Percentiles rank a stretch among this genome's conserved stretches.
Conservation (phyloP, 2,329 filamentous ascomycete genomes). For the Penicillium sp. region DNA sequence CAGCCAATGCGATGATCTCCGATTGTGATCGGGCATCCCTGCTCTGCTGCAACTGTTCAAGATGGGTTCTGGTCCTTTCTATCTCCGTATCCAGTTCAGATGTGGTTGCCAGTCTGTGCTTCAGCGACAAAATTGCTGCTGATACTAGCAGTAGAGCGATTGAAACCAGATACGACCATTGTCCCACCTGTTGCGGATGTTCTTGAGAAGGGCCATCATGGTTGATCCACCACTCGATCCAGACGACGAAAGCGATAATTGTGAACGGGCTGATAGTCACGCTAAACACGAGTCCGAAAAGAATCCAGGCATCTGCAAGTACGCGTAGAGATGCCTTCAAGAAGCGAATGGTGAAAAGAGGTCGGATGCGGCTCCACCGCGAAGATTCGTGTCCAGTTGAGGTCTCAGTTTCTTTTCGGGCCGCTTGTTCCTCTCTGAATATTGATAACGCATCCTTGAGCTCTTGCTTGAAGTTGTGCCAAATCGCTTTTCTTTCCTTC, state of each 20-base stretch:
- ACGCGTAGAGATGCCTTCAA: conserved; percentile 13
- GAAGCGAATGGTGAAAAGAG: conserved; percentile 6
- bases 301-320: conserved; percentile 12
- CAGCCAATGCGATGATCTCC: background rate
- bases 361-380: conserved; percentile 1
- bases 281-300: conserved; percentile 23
- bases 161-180: conserved; percentile 29
- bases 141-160: conserved; percentile 30
- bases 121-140: conserved; percentile 25
- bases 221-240: conserved; percentile 32
- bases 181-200: conserved; percentile 29
- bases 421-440: background rate
- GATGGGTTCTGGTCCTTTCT: conserved; percentile 14
- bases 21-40: conserved; percentile 6
- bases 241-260: conserved; percentile 29
- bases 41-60: conserved; percentile 10
- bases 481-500: conserved; percentile 21
- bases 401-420: background rate
- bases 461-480: conserved; percentile 17
- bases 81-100: conserved; percentile 31
- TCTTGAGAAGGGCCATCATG: conserved; percentile 29
- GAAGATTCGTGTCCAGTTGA: background rate
- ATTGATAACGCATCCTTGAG: background rate
- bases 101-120: conserved; percentile 24
- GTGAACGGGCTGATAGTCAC: conserved; percentile 31